Evolutionary conservation across 2,329 filamentous ascomycete species (phyloP).

Genomic region (Pseudocercospora crystallina): DNA sequence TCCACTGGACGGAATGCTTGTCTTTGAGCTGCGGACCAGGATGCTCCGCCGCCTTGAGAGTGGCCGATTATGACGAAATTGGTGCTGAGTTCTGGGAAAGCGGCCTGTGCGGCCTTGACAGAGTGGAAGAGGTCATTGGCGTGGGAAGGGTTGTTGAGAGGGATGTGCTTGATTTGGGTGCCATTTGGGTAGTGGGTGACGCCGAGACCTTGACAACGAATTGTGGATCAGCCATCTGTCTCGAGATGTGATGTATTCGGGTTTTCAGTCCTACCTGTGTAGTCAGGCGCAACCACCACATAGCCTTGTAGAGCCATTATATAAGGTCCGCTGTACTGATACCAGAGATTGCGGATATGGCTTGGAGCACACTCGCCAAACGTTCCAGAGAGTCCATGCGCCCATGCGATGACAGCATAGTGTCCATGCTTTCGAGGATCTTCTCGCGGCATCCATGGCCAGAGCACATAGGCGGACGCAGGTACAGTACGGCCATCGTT

Average conservation of each 20-base stretch:
- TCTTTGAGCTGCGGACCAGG: conserved; percentile 43
- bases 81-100: conserved; percentile 41
- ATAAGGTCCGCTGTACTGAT: conserved; percentile 29
- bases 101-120: conserved; percentile 43
- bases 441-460: conserved; percentile 44
- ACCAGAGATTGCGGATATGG: conserved; percentile 32
- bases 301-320: conserved; percentile 34
- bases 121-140: conserved; percentile 49
- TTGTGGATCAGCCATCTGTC: too few species aligned
- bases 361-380: conserved; percentile 28
- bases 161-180: conserved; percentile 42
- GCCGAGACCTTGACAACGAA: conserved; percentile 16
- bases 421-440: conserved; percentile 5
- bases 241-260: background rate
- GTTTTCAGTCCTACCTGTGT: conserved; percentile 18
- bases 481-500: conserved; percentile 49
- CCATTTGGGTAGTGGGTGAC: conserved; percentile 33
- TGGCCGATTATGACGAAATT: conserved; percentile 50
- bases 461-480: conserved; percentile 52
- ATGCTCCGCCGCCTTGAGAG: conserved; percentile 48
- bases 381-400: conserved; percentile 27
- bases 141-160: conserved; percentile 32
- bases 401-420: conserved; percentile 26
- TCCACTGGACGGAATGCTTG: conserved; percentile 2
- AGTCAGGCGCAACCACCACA: conserved; percentile 31